Base-by-base conservation (phyloP, 345 rosid species). In the Erodium maritimum region DNA sequence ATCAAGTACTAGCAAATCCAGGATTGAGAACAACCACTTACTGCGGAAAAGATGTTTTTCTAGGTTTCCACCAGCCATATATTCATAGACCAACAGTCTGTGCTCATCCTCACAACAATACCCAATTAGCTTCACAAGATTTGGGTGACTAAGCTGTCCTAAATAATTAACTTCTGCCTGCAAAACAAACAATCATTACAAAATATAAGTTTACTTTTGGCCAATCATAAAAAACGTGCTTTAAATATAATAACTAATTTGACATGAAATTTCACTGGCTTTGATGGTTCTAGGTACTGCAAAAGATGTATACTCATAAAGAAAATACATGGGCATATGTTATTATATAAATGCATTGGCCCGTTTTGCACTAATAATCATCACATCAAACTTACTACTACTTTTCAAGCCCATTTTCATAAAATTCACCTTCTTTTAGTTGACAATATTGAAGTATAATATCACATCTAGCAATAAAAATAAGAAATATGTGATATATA, bases 61-160 rank as follows among this genome's bases (percentile, higher is more conserved):
- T 8, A 93, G 77, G 77, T 97, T 90, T 50, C 97, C 99, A 72
- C 83, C 68, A 0, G 89, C 88, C 96, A 93, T 82, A 76, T 87
- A 90, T 69, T 93, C 99, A 67, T 93, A 93, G 51, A 90, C 90
- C 67, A 93, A 75, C 52, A 90, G 66, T 60, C 97, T 82, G 60
- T 90, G 97, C 54, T 85, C 96, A 73, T 84, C 97, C 76, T 93
- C 99, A 62, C 99, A 93, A 71, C 99, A 93, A 64, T 87, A 87
- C 11, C 99, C 99, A 78, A 90, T 87, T 55, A 93, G 99, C 77
- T 85, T 93, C 57, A 90, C 99, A 76, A 93, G 88, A 77, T 90
- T 90, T 17, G 84, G 72, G 70, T 93, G 96, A 71, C 91, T 82
- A 17, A 93, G 84, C 69, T 85, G 95, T 61, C 97, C 99, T 68